phyloP scores from a whole-genome alignment of 441 rosid genomes.

The Aquilaria agallochum region DNA sequence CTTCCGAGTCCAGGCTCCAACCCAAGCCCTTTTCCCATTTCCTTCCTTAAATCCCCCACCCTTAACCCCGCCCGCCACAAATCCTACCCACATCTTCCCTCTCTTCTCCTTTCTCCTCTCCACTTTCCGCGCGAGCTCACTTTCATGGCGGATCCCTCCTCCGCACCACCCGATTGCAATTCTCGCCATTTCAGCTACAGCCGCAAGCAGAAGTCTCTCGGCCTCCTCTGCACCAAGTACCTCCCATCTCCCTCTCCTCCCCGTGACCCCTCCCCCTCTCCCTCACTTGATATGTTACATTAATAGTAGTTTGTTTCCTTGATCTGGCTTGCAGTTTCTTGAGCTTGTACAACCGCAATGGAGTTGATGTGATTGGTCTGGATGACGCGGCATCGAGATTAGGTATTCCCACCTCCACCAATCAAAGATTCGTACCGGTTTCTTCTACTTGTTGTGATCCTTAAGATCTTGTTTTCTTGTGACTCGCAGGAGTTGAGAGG shows the following conservation, averaged over 20 bases:
- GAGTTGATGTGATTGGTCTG: slow-evolving; percentile 65
- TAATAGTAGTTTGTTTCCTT: background rate
- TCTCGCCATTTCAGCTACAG: slow-evolving; percentile 51
- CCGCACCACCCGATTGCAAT: slow-evolving; percentile 31
- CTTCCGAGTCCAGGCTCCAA: slow-evolving; percentile 12
- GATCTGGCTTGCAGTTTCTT: slow-evolving; percentile 48
- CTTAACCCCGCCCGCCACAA: slow-evolving; percentile 1
- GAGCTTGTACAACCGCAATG: slow-evolving; percentile 60
- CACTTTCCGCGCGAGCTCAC: slow-evolving; percentile 7
- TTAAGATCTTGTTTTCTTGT: slow-evolving; percentile 7
- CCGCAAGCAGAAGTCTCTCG: slow-evolving; percentile 86
- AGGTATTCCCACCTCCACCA: slow-evolving; percentile 32
- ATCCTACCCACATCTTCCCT: background rate
- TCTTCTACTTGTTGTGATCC: background rate
- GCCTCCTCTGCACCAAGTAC: slow-evolving; percentile 83
- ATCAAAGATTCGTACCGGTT: background rate
- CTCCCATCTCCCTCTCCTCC: background rate
- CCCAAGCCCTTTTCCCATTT: slow-evolving; percentile 7
- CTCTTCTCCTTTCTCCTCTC: slow-evolving; percentile 9
- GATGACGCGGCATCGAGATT: slow-evolving; percentile 78
- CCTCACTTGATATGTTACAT: background rate
- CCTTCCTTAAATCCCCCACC: slow-evolving; percentile 10
- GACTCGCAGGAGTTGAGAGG: slow-evolving; percentile 74
- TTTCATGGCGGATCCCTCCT: slow-evolving; percentile 25
- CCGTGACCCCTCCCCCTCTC: background rate